Evolutionary conservation across 306 rosid genomes (phyloP).

Genomic region (barrel medic (Medicago truncatula)): DNA sequence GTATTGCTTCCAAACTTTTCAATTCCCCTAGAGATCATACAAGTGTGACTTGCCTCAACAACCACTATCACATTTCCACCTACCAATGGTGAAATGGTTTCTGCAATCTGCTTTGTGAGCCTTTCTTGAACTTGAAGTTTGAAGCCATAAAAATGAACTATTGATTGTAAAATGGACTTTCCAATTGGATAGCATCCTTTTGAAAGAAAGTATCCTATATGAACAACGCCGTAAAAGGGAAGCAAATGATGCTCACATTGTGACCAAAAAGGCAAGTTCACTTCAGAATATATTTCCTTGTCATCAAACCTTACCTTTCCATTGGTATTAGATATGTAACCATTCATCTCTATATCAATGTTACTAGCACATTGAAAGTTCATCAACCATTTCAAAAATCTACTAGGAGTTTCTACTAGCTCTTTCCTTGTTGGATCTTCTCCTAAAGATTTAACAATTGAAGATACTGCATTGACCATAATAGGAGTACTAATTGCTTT

Average conservation of each 20-base stretch:
- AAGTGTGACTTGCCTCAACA: constrained; percentile 17
- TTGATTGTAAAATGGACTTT: constrained; percentile 74
- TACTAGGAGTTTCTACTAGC: constrained; percentile 76
- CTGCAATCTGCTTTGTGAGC: constrained; percentile 91
- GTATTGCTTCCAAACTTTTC: constrained; percentile 18
- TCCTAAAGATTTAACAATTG: constrained; percentile 77
- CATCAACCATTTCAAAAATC: constrained; percentile 77
- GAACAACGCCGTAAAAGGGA: constrained; percentile 46
- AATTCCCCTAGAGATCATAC: constrained; percentile 11
- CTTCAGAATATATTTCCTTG: constrained; percentile 60
- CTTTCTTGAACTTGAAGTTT: constrained; percentile 97
- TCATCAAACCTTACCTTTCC: constrained; percentile 39
- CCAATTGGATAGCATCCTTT: constrained; percentile 57
- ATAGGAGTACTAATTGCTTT: constrained; percentile 49
- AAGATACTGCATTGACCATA: constrained; percentile 66
- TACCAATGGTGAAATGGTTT: constrained; percentile 66
- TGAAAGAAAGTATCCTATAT: constrained; percentile 61
- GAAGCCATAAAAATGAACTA: constrained; percentile 80
- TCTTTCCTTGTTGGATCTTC: constrained; percentile 83
- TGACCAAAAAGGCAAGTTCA: constrained; percentile 79
- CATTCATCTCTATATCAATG: constrained; percentile 68
- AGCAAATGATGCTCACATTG: constrained; percentile 88
- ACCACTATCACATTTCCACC: constrained; percentile 89
- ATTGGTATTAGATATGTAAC: constrained; percentile 37
- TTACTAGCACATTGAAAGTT: constrained; percentile 63